Evolutionary conservation across 352 stramenopile genomes (phyloP).

Genomic region (Phytophthora colocasiae): DNA sequence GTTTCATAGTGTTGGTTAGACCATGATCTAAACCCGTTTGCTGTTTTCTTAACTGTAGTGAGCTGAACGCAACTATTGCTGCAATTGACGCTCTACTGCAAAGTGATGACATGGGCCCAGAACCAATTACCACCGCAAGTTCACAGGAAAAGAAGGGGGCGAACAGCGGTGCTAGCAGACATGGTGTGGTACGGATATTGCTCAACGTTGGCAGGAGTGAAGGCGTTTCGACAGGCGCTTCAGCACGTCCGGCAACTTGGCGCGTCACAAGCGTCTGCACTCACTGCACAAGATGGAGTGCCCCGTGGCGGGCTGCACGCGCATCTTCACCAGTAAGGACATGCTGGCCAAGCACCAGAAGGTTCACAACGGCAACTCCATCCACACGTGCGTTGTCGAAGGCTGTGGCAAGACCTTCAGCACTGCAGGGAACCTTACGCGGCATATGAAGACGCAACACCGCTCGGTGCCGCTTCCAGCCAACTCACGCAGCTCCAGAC

Average conservation of each 20-base stretch:
- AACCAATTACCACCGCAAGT: no score
- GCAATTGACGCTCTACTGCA: no score
- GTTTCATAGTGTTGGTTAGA: no score
- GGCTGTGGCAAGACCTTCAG: constrained; percentile 70
- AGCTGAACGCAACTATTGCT: no score
- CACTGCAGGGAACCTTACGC: constrained; percentile 66
- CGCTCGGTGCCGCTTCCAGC: constrained; percentile 22
- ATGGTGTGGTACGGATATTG: no score
- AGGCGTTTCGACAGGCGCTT: constrained; percentile 71
- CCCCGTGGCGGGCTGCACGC: constrained; percentile 50
- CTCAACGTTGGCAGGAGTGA: no score
- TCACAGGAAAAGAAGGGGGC: no score
- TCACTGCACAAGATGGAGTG: constrained; percentile 66
- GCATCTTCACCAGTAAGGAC: constrained; percentile 65
- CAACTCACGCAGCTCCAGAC: constrained; percentile 21
- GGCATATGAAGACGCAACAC: constrained; percentile 73
- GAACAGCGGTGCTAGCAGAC: no score
- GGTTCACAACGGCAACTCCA: constrained; percentile 58
- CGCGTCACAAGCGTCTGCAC: constrained; percentile 76
- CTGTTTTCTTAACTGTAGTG: no score
- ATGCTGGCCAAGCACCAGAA: constrained; percentile 66
- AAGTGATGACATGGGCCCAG: no score
- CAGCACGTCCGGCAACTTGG: constrained; percentile 61
- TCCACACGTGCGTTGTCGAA: constrained; percentile 58
- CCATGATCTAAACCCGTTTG: no score